Base-by-base conservation (phyloP, 2,329 filamentous ascomycete genomes). In the Cryphonectria radicalis region DNA sequence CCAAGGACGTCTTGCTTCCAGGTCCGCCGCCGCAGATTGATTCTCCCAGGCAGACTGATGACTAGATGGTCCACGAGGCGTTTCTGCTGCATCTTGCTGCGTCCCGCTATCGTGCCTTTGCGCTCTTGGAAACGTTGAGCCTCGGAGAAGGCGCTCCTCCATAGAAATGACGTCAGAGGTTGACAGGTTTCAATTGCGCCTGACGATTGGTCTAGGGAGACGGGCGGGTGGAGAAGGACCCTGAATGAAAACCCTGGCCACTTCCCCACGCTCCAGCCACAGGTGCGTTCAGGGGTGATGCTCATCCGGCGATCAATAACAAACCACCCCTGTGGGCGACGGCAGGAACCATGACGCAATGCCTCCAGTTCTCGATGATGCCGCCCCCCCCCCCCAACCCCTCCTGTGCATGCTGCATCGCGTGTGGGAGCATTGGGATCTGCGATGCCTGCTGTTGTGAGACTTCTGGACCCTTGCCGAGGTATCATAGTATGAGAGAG, bases 191-290 rank as follows among this genome's bases (percentile, higher is more conserved):
- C 63, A 50, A 65, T 50, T 50, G 25, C 19, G 42, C 25, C 43
- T 22, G 3, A 19, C 42, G 42, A 65, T 65, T 65, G 42, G 63
- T 10, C 35, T n/a, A n/a, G 28, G 28, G 43, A 25, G n/a, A 25
- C 14, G 28, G 42, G n/a, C 32, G 19, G 43, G 43, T 65, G 63
- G 63, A 32, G 63, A 28, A n/a, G 63, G 63, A 65, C 63, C 63
- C 63, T 65, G 63, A 65, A 65, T 50, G 25, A 25, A 43, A 13
- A 53, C 42, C 63, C 63, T 65, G 63, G 42, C 43, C 19, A 25
- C 43, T 65, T 53, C 43, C 63, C 63, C 63, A 65, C 63, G 63
- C 40, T 65, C 63, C 22, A 65, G 63, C 63, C 42, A 65, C 40
- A 65, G 43, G 42, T 50, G 37, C 19, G 42, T 65, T 17, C 63